phyloP scores from a whole-genome alignment of 441 rosid genomes.

The Pelargonium australe region DNA sequence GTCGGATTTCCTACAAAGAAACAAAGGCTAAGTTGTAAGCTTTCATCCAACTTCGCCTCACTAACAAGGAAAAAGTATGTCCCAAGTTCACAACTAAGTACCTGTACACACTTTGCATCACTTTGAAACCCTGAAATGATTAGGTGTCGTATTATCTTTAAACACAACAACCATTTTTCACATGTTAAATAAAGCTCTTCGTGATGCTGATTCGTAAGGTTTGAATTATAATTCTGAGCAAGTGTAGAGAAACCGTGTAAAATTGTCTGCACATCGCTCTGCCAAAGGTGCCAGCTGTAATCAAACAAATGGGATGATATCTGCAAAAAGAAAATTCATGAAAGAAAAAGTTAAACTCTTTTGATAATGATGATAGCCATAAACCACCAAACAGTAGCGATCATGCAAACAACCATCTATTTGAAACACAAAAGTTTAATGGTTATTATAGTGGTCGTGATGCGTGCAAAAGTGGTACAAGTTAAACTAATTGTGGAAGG shows the following conservation, averaged over 20 bases:
- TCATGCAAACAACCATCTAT: not conserved
- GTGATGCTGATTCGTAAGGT: constrained; percentile 51
- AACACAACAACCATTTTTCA: constrained; percentile 95
- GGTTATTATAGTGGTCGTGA: too few relatives aligned
- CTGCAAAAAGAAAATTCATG: constrained; percentile 43
- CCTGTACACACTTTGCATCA: constrained; percentile 83
- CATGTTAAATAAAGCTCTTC: constrained; percentile 77
- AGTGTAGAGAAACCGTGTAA: constrained; percentile 65
- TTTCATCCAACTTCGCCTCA: not conserved
- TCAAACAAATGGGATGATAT: constrained; percentile 84
- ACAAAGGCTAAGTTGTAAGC: constrained; percentile 8
- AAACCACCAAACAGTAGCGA: constrained; percentile 1
- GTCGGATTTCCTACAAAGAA: constrained; percentile 59
- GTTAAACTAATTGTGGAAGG: too few relatives aligned
- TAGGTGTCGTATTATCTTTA: constrained; percentile 76
- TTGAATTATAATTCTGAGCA: constrained; percentile 44
- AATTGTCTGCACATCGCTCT: constrained; percentile 84
- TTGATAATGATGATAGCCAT: constrained; percentile 12
- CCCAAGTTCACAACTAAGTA: constrained; percentile 22
- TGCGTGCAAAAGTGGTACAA: too few relatives aligned
- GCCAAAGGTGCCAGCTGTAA: constrained; percentile 96
- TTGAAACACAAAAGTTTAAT: too few relatives aligned
- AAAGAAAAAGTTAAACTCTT: not conserved
- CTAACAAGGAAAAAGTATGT: constrained; percentile 8
- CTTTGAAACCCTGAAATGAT: constrained; percentile 82